Evolutionary conservation across 1,139 yeast species (phyloP).

Genomic region (Hansenula lynferdii): DNA sequence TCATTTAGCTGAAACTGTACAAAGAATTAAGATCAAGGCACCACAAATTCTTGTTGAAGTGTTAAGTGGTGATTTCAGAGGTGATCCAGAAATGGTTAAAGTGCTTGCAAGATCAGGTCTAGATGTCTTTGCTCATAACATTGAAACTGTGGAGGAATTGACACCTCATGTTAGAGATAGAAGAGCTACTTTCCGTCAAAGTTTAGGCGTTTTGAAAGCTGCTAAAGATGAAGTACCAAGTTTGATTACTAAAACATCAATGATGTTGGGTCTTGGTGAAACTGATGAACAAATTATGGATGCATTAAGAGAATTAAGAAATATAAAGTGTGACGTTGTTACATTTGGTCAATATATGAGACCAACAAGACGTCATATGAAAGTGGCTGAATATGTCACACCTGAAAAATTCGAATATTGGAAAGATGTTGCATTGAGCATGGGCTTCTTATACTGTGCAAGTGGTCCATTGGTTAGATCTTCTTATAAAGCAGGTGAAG

Average conservation of each 20-base stretch:
- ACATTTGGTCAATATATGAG: slow-evolving; percentile 99
- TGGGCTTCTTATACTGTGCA: slow-evolving; percentile 96
- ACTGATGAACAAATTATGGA: slow-evolving; percentile 82
- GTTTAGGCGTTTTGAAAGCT: slow-evolving; percentile 66
- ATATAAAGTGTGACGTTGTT: slow-evolving; percentile 81
- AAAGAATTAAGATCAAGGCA: slow-evolving; percentile 77
- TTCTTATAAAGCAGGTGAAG: slow-evolving; percentile 97
- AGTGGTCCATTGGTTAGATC: slow-evolving; percentile 97
- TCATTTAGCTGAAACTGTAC: slow-evolving; percentile 87
- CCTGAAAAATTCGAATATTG: slow-evolving; percentile 95
- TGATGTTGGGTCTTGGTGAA: slow-evolving; percentile 98
- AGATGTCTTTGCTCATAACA: slow-evolving; percentile 95
- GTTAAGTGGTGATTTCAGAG: slow-evolving; percentile 92
- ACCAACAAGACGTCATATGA: slow-evolving; percentile 98
- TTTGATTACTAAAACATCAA: slow-evolving; percentile 84
- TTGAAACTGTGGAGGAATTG: slow-evolving; percentile 93
- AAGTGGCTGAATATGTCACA: slow-evolving; percentile 92
- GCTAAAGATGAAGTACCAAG: slow-evolving; percentile 78
- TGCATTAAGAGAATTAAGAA: slow-evolving; percentile 72
- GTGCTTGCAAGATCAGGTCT: slow-evolving; percentile 81
- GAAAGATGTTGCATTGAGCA: slow-evolving; percentile 74
- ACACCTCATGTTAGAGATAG: slow-evolving; percentile 97
- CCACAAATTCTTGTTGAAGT: slow-evolving; percentile 93
- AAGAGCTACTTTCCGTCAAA: slow-evolving; percentile 92
- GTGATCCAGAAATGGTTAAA: slow-evolving; percentile 77